Evolutionary conservation across 2,329 filamentous ascomycete genomes (phyloP).

Genomic region (Colletotrichum sp.): DNA sequence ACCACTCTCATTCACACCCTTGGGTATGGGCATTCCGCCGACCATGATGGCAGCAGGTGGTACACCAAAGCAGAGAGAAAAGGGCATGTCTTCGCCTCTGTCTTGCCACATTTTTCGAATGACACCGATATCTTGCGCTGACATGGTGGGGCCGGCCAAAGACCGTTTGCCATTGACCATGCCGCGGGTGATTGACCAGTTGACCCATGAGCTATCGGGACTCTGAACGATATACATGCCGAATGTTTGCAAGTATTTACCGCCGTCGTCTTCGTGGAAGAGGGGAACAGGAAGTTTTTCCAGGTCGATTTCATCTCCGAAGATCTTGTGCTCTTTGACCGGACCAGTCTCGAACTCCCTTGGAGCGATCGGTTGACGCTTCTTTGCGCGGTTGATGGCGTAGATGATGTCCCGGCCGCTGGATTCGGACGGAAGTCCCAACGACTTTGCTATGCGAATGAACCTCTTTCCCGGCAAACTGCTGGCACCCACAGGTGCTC

Average conservation of each 20-base stretch:
- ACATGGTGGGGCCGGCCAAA: slow-evolving; percentile 45
- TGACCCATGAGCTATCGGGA: slow-evolving; percentile 50
- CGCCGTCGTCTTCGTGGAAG: slow-evolving; percentile 51
- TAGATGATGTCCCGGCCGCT: background rate
- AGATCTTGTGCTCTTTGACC: slow-evolving; percentile 46
- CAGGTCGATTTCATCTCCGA: slow-evolving; percentile 45
- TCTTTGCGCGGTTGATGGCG: background rate
- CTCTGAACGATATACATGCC: slow-evolving; percentile 53
- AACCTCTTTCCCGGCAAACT: background rate
- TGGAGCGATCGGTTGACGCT: background rate
- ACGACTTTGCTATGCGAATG: background rate
- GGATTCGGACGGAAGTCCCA: background rate
- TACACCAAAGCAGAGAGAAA: slow-evolving; percentile 51
- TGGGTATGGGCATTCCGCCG: slow-evolving; percentile 50
- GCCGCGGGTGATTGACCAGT: slow-evolving; percentile 48
- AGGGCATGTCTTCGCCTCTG: slow-evolving; percentile 47
- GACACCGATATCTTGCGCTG: slow-evolving; percentile 49
- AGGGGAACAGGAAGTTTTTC: slow-evolving; percentile 43
- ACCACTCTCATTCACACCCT: slow-evolving; percentile 50
- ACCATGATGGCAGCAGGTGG: slow-evolving; percentile 55
- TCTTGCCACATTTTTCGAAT: slow-evolving; percentile 53
- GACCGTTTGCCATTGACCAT: slow-evolving; percentile 51
- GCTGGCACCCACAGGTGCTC: slow-evolving; percentile 38
- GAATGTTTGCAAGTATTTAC: slow-evolving; percentile 55
- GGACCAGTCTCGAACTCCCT: slow-evolving; percentile 32